Conservation (phyloP, 1,284 basidiomycete genomes). For the Boletus coffeatus region DNA sequence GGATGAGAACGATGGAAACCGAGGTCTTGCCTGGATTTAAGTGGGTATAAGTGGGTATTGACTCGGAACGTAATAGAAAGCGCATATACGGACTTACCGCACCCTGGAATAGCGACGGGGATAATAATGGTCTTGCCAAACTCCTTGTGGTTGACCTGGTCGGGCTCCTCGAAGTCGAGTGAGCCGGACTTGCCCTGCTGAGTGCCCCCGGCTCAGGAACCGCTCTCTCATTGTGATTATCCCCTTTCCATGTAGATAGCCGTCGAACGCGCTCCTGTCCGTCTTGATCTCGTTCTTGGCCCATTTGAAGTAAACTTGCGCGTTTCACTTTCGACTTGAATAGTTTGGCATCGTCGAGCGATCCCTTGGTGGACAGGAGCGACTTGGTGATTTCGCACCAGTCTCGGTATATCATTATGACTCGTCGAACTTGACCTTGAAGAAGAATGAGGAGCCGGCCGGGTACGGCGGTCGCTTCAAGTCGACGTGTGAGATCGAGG, state of each 20-base stretch:
- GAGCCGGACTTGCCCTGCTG: slow-evolving; percentile 39
- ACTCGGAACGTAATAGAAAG: background rate
- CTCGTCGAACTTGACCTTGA: slow-evolving; percentile 99
- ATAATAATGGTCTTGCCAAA: slow-evolving; percentile 81
- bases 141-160: slow-evolving; percentile 19
- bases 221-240: slow-evolving; percentile 82
- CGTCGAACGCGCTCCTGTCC: slow-evolving; percentile 58
- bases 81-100: slow-evolving; percentile 51
- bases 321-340: slow-evolving; percentile 60
- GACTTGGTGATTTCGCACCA: slow-evolving; percentile 93
- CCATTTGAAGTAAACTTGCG: slow-evolving; percentile 60
- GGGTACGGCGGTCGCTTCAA: slow-evolving; percentile 58
- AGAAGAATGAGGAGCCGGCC: slow-evolving; percentile 88
- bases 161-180: slow-evolving; percentile 19
- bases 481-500: background rate
- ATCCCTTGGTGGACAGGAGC: slow-evolving; percentile 45
- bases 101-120: slow-evolving; percentile 90
- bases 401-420: slow-evolving; percentile 99
- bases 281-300: slow-evolving; percentile 63
- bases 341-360: slow-evolving; percentile 34
- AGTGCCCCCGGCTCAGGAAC: slow-evolving; percentile 68
- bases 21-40: slow-evolving; percentile 75
- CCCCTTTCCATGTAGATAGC: slow-evolving; percentile 68
- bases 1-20: slow-evolving; percentile 39
- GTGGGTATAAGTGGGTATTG: background rate